Conservation (phyloP, 306 rosid species). For the Benincasa hispida region DNA sequence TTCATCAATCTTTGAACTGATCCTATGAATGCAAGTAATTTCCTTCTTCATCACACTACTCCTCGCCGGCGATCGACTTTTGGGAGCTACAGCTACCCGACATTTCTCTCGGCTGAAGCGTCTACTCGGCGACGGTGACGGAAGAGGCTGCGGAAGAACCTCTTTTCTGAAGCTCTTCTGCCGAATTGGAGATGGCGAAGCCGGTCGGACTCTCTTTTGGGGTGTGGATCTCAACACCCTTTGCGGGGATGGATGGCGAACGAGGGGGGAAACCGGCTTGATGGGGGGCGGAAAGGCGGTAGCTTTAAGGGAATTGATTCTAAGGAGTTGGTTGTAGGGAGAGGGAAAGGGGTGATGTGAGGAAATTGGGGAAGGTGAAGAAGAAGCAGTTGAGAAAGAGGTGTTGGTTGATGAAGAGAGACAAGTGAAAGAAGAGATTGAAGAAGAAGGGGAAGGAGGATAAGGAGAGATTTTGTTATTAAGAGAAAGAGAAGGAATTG, state of each 20-base stretch:
- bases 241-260: constrained; percentile 6
- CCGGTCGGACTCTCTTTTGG: constrained; percentile 48
- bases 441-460: constrained; percentile 51
- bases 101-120: constrained; percentile 23
- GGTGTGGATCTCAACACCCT: constrained; percentile 13
- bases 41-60: constrained; percentile 37
- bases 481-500: constrained; percentile 7
- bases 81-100: background rate
- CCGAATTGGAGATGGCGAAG: constrained; percentile 17
- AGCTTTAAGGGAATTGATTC: constrained; percentile 46
- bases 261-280: background rate
- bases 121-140: constrained; percentile 59
- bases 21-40: constrained; percentile 13
- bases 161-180: constrained; percentile 74
- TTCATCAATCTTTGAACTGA: constrained; percentile 54
- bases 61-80: constrained; percentile 5
- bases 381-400: constrained; percentile 34
- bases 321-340: constrained; percentile 45
- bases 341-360: constrained; percentile 62
- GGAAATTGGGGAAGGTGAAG: constrained; percentile 36
- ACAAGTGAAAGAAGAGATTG: constrained; percentile 38
- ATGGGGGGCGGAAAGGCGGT: background rate
- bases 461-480: constrained; percentile 31
- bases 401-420: constrained; percentile 20
- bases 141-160: background rate